Percentiles rank a stretch among this genome's conserved stretches.
Evolutionary conservation across 73 alveolate species (phyloP).

Genomic region (Diophrys sp.): DNA sequence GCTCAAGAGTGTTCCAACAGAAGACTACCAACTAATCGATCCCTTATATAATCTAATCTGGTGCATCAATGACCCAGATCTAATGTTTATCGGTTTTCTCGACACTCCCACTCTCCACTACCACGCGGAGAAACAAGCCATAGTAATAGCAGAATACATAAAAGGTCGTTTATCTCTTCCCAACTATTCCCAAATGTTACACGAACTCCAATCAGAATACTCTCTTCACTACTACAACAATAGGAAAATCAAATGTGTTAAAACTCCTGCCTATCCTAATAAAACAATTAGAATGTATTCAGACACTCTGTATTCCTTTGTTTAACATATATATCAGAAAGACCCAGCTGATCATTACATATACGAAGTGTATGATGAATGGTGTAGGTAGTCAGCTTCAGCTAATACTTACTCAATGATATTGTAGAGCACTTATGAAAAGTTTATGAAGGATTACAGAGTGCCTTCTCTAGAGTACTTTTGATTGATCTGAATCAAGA

Average conservation of each 20-base stretch:
- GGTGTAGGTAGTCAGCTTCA: too few species aligned
- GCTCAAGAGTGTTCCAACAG: neutral
- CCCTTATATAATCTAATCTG: neutral
- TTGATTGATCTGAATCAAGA: too few species aligned
- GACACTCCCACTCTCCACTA: neutral
- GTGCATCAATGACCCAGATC: constrained; percentile 1
- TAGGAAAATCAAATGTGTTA: neutral
- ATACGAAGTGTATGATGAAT: neutral
- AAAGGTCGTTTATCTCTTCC: neutral
- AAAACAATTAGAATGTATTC: neutral
- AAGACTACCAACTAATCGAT: neutral
- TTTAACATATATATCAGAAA: neutral
- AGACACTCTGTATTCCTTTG: neutral
- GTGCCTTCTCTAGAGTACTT: too few species aligned
- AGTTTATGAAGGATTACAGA: too few species aligned
- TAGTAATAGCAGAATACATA: neutral
- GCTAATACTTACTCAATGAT: too few species aligned
- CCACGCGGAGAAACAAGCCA: neutral
- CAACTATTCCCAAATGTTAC: neutral
- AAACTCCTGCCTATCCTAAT: neutral
- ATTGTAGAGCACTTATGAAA: too few species aligned
- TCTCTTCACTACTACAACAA: neutral
- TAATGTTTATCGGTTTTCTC: neutral
- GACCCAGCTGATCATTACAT: neutral
- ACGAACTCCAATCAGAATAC: neutral